Conservation (phyloP, 169 alveolate species). For the Plasmodium relictum region DNA sequence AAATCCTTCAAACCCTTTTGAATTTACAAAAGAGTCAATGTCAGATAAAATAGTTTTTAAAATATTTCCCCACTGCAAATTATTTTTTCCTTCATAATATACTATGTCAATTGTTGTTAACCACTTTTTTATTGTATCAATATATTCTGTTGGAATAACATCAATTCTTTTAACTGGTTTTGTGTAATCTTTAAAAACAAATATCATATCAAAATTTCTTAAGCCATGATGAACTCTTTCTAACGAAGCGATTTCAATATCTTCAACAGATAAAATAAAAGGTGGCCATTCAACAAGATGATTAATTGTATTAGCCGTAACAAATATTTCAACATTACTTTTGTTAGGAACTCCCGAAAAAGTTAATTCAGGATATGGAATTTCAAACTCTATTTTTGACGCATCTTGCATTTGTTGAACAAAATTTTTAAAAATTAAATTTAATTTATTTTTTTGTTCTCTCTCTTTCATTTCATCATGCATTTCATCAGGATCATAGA, state of each 20-base stretch:
- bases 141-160: slow-evolving; percentile 95
- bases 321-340: slow-evolving; percentile 95
- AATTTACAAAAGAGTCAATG: slow-evolving; percentile 89
- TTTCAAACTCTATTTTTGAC: slow-evolving; percentile 80
- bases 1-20: slow-evolving; percentile 91
- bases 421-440: slow-evolving; percentile 93
- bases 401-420: slow-evolving; percentile 83
- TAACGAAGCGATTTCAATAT: slow-evolving; percentile 96
- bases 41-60: slow-evolving; percentile 89
- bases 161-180: slow-evolving; percentile 95
- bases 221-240: slow-evolving; percentile 98
- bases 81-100: slow-evolving; percentile 94
- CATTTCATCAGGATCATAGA: slow-evolving; percentile 96
- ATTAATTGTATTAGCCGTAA: slow-evolving; percentile 96
- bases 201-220: slow-evolving; percentile 97
- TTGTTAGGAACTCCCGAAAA: slow-evolving; percentile 97
- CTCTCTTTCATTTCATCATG: slow-evolving; percentile 97
- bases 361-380: slow-evolving; percentile 91
- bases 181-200: slow-evolving; percentile 95
- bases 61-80: slow-evolving; percentile 92
- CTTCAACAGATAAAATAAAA: slow-evolving; percentile 95
- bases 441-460: slow-evolving; percentile 92
- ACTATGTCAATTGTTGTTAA: slow-evolving; percentile 91
- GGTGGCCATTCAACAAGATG: slow-evolving; percentile 97
- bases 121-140: slow-evolving; percentile 95